Evolutionary conservation across 306 rosid genomes (phyloP).

Genomic region (Glycine tomentella): DNA sequence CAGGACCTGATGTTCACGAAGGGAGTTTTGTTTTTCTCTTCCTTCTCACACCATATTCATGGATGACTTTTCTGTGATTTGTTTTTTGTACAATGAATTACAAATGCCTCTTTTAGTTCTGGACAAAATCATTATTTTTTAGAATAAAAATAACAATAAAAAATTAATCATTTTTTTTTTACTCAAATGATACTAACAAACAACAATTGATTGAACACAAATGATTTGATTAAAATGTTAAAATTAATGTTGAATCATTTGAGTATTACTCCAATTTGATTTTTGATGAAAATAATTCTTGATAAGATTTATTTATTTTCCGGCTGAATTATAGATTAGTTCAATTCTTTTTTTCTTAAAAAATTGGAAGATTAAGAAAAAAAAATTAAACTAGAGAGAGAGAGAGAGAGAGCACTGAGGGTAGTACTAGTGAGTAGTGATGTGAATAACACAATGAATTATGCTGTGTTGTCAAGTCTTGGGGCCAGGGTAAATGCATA

Average conservation of each 20-base stretch:
- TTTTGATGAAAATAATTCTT: too few relatives aligned
- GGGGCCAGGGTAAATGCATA: slow-evolving; percentile 14
- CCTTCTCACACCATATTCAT: neutral
- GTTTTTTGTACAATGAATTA: neutral
- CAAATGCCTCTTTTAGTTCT: neutral
- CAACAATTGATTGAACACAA: too few relatives aligned
- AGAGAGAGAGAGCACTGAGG: neutral
- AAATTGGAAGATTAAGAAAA: too few relatives aligned
- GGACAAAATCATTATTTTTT: neutral
- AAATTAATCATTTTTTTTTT: neutral
- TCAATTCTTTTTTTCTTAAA: too few relatives aligned
- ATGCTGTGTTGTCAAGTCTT: slow-evolving; percentile 32
- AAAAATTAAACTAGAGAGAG: neutral
- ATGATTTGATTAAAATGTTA: too few relatives aligned
- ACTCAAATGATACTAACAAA: neutral
- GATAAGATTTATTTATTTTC: too few relatives aligned
- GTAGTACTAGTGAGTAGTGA: slow-evolving; percentile 26
- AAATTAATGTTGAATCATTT: too few relatives aligned
- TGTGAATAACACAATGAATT: slow-evolving; percentile 18
- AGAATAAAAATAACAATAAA: neutral
- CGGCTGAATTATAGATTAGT: too few relatives aligned
- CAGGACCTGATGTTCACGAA: neutral
- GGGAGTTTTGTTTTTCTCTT: neutral
- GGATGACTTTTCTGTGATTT: neutral
- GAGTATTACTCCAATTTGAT: too few relatives aligned